Conservation (phyloP, 1,139 yeast genomes). For the Debaryomyces sp. region DNA sequence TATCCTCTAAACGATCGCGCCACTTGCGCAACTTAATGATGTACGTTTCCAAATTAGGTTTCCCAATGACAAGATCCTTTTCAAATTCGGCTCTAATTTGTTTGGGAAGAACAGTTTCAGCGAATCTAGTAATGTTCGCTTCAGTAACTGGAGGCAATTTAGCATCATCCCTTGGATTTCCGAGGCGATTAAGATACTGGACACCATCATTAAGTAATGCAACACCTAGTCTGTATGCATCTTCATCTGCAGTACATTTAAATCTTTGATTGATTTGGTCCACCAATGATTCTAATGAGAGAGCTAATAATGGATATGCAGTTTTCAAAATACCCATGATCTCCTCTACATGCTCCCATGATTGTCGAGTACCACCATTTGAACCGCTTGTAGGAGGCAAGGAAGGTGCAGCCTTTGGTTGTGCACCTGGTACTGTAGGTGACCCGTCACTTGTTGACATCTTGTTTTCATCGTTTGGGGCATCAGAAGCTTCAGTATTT, state of each 20-base stretch:
- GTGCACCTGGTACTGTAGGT: slow-evolving; percentile 2
- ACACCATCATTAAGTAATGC: slow-evolving; percentile 94
- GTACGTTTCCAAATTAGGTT: slow-evolving; percentile 89
- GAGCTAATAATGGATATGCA: slow-evolving; percentile 90
- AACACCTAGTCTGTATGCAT: slow-evolving; percentile 89
- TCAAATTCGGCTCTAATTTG: slow-evolving; percentile 91
- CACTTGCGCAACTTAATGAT: slow-evolving; percentile 82
- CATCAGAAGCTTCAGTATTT: slow-evolving; percentile 8
- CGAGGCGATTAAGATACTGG: slow-evolving; percentile 79
- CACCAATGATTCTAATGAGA: slow-evolving; percentile 90
- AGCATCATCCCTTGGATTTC: slow-evolving; percentile 86
- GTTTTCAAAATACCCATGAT: slow-evolving; percentile 94
- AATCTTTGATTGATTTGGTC: slow-evolving; percentile 95
- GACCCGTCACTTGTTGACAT: background rate
- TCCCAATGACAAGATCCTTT: slow-evolving; percentile 82
- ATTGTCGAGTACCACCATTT: slow-evolving; percentile 52
- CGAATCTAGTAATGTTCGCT: slow-evolving; percentile 84
- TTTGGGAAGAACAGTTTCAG: slow-evolving; percentile 90
- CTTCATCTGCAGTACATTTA: slow-evolving; percentile 95
- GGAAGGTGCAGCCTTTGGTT: slow-evolving; percentile 7
- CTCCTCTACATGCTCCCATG: slow-evolving; percentile 96
- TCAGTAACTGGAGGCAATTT: slow-evolving; percentile 91
- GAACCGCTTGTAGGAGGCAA: slow-evolving; percentile 16
- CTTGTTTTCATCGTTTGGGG: slow-evolving; percentile 4
- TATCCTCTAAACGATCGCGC: slow-evolving; percentile 92